A percentile compares a stretch with the other conserved stretches of the same genome.
phyloP scores from a whole-genome alignment of 345 rosid species.

The Pistacia vera region DNA sequence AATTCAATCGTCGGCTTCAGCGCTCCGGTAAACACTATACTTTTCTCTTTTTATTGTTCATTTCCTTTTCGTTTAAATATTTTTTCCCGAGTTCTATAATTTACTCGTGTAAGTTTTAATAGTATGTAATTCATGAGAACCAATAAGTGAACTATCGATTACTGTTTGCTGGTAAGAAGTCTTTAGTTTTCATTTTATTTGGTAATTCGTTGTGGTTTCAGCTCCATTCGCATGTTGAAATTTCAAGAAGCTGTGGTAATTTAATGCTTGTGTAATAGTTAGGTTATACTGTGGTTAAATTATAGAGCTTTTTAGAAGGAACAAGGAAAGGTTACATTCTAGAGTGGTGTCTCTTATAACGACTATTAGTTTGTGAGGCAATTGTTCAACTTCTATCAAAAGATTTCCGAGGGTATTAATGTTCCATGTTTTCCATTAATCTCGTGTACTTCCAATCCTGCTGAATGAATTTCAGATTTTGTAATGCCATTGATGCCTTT shows the following conservation, averaged over 20 bases:
- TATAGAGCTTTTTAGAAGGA: background rate
- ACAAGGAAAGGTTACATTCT: too few relatives aligned
- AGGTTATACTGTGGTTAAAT: background rate
- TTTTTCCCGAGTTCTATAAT: background rate
- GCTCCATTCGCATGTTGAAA: background rate
- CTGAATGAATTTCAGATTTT: background rate
- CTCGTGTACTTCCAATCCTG: background rate
- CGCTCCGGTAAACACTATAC: constrained; percentile 24
- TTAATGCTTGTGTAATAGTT: background rate
- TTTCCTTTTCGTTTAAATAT: too few relatives aligned
- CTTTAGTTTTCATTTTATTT: background rate
- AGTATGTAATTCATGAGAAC: background rate
- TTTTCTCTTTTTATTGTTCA: background rate
- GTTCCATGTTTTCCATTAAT: background rate
- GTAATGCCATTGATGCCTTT: background rate
- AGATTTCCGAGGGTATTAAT: too few relatives aligned
- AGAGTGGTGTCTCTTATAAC: background rate
- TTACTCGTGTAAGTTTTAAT: background rate
- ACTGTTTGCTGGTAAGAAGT: background rate
- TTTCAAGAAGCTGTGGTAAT: background rate
- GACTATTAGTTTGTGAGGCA: background rate
- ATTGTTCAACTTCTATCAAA: background rate
- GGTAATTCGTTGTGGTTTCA: background rate
- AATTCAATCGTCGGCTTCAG: constrained; percentile 39
- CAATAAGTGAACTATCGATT: background rate